Evolutionary conservation across 1,284 basidiomycete genomes (phyloP).

Genomic region (Butyriboletus appendiculatus): DNA sequence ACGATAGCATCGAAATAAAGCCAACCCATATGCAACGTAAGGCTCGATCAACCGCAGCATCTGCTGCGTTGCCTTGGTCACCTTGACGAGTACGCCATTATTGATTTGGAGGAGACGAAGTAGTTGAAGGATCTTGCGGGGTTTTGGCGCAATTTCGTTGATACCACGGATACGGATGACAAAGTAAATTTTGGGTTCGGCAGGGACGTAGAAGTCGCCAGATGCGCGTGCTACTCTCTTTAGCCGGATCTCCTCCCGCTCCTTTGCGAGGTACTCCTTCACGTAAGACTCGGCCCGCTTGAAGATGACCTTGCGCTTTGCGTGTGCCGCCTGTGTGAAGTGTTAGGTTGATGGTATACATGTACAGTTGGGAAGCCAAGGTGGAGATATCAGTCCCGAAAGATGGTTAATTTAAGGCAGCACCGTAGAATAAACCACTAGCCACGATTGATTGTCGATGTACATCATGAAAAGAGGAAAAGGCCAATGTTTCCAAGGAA

Average conservation of each 20-base stretch:
- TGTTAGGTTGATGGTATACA: conserved; percentile 11
- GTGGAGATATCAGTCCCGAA: conserved; percentile 81
- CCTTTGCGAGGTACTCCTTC: conserved; percentile 92
- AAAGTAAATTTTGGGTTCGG: conserved; percentile 97
- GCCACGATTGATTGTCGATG: conserved; percentile 64
- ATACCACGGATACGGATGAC: conserved; percentile 99
- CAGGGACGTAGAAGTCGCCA: conserved; percentile 97
- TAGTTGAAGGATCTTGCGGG: conserved; percentile 98
- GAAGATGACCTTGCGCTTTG: conserved; percentile 98
- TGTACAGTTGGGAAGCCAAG: conserved; percentile 8
- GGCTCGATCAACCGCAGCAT: conserved; percentile 99
- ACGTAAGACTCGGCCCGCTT: conserved; percentile 99
- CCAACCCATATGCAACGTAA: conserved; percentile 94
- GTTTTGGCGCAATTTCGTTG: conserved; percentile 99
- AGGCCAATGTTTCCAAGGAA: conserved; percentile 12
- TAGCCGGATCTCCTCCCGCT: conserved; percentile 96
- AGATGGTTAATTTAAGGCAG: conserved; percentile 93
- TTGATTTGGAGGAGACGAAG: conserved; percentile 99
- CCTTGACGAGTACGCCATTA: conserved; percentile 99
- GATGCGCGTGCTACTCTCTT: conserved; percentile 91
- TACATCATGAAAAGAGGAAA: conserved; percentile 69
- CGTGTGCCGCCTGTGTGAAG: conserved; percentile 70
- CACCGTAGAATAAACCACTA: conserved; percentile 66
- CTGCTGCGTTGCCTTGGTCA: conserved; percentile 94
- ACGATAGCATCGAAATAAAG: conserved; percentile 14